These are phyloP conservation scores for Aspergillus quadrilineatus DNA, from an alignment of 2,329 filamentous ascomycete genomes.

Conservation along the genomic window DNA sequence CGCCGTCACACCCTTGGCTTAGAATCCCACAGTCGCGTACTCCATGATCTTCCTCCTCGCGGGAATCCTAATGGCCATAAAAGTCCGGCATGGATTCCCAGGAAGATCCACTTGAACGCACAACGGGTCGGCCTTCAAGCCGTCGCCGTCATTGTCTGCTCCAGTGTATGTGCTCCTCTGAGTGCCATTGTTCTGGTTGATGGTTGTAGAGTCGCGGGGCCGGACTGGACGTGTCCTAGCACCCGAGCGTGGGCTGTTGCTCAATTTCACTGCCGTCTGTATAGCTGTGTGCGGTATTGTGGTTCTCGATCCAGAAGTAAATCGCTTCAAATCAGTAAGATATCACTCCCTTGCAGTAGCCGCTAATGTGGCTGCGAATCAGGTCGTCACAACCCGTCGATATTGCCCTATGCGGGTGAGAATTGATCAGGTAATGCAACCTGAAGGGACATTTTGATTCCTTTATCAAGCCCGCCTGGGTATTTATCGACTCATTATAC, in stretches of 20 bases:
- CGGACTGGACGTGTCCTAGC: no score
- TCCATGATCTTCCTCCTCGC: constrained; percentile 59
- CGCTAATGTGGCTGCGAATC: constrained; percentile 58
- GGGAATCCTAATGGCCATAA: constrained; percentile 56
- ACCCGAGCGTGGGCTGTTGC: no score
- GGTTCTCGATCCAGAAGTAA: no score
- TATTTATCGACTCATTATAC: constrained; percentile 41
- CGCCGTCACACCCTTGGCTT: constrained; percentile 49
- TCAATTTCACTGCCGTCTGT: no score
- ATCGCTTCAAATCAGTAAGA: no score
- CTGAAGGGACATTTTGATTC: constrained; percentile 61
- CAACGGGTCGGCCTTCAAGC: constrained; percentile 62
- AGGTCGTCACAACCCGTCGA: constrained; percentile 62
- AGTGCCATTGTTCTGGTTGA: constrained; percentile 57
- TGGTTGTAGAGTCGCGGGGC: constrained; percentile 25
- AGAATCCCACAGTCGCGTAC: constrained; percentile 55
- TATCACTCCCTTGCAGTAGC: constrained; percentile 57
- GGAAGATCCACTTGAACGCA: constrained; percentile 56
- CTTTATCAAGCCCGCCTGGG: constrained; percentile 49
- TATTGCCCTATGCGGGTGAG: constrained; percentile 59
- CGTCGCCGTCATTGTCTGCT: constrained; percentile 58
- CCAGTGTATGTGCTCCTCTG: constrained; percentile 60
- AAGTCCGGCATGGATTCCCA: constrained; percentile 59
- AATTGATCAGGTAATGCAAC: constrained; percentile 56
- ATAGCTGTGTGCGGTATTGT: no score